Conservation (phyloP, 2,329 filamentous ascomycete species). For the Alternaria arborescens region DNA sequence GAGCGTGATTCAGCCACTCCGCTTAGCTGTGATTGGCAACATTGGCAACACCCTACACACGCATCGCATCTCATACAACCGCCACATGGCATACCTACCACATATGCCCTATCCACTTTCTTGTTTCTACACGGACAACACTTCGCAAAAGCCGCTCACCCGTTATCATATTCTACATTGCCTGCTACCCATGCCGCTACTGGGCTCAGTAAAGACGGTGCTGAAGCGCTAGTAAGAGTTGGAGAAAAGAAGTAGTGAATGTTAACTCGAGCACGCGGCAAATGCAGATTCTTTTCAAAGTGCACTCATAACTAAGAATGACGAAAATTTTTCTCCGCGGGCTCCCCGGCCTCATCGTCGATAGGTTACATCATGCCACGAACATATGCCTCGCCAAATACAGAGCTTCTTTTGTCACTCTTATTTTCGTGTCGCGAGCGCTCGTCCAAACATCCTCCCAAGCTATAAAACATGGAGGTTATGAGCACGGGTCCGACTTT, state of each 20-base stretch:
- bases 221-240: too few species aligned
- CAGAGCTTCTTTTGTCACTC: not conserved
- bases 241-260: too few species aligned
- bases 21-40: not conserved
- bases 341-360: not conserved
- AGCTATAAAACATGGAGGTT: not conserved
- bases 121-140: not conserved
- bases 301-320: too few species aligned
- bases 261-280: too few species aligned
- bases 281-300: too few species aligned
- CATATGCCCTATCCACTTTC: not conserved
- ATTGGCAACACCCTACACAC: not conserved
- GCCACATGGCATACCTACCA: not conserved
- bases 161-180: too few species aligned
- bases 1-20: slow-evolving; percentile 8
- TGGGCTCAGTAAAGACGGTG: too few species aligned
- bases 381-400: not conserved
- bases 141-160: too few species aligned
- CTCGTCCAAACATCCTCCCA: not conserved
- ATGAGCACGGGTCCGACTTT: not conserved
- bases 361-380: not conserved
- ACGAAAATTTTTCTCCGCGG: not conserved
- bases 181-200: too few species aligned
- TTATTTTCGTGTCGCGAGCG: not conserved
- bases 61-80: not conserved